phyloP scores from a whole-genome alignment of 2,329 filamentous ascomycete genomes.

The Aspergillus felis region DNA sequence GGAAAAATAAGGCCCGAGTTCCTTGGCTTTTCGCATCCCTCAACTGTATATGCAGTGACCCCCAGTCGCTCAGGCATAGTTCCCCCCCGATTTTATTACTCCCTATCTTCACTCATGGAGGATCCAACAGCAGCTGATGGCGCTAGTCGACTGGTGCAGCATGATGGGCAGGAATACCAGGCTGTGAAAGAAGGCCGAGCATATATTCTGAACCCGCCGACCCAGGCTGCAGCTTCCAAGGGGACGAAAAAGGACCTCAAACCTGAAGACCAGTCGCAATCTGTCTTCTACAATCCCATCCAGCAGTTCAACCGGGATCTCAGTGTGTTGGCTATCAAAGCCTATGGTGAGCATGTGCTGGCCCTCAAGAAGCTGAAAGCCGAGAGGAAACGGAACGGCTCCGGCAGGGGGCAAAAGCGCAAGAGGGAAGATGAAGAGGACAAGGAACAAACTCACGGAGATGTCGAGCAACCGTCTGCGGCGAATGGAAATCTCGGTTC shows the following conservation, averaged over 20 bases:
- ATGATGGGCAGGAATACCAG: constrained; percentile 53
- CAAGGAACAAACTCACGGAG: neutral
- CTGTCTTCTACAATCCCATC: constrained; percentile 97
- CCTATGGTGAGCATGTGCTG: constrained; percentile 68
- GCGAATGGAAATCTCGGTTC: constrained; percentile 10
- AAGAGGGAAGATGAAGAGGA: constrained; percentile 28
- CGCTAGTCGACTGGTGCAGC: constrained; percentile 28
- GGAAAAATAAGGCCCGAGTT: neutral
- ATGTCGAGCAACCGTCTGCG: constrained; percentile 4
- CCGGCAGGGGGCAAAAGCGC: constrained; percentile 34
- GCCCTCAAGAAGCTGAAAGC: constrained; percentile 52
- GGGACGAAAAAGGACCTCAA: constrained; percentile 42
- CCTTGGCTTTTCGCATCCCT: neutral
- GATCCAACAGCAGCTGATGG: constrained; percentile 9
- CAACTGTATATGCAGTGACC: neutral
- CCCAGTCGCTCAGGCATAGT: constrained; percentile 1
- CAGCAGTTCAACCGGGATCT: constrained; percentile 98
- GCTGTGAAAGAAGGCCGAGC: constrained; percentile 66
- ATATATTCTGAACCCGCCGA: constrained; percentile 60
- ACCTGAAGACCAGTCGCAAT: constrained; percentile 62
- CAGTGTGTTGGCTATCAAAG: constrained; percentile 86
- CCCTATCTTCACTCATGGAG: constrained; percentile 15
- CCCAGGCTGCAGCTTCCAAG: constrained; percentile 39
- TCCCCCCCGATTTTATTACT: constrained; percentile 1
- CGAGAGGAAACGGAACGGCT: constrained; percentile 35